Conservation (phyloP, 306 rosid genomes). For the Boehmeria nivea region DNA sequence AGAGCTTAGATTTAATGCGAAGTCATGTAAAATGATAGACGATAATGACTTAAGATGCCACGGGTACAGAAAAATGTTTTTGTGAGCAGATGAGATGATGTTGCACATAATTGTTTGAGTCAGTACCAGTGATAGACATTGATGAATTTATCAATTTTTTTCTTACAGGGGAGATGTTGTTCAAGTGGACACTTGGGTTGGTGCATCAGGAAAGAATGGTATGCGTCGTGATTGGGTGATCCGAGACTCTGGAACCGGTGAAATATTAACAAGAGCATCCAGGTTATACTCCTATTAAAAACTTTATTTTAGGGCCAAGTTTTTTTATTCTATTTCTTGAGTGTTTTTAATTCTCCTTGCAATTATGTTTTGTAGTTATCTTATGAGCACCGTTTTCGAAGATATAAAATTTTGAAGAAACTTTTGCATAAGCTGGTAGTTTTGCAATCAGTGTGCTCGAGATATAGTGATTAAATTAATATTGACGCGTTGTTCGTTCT, state of each 20-base stretch:
- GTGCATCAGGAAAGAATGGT: slow-evolving; percentile 88
- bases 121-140: slow-evolving; percentile 17
- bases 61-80: no score
- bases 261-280: slow-evolving; percentile 79
- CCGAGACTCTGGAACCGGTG: slow-evolving; percentile 71
- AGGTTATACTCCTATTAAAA: slow-evolving; percentile 41
- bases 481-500: slow-evolving; percentile 22
- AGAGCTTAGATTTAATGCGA: no score
- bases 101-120: background rate
- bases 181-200: slow-evolving; percentile 93
- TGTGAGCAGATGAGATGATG: no score
- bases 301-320: background rate
- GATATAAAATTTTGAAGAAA: background rate
- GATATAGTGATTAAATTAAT: background rate
- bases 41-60: no score
- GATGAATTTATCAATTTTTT: slow-evolving; percentile 16
- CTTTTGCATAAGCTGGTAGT: background rate
- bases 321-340: background rate
- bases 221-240: slow-evolving; percentile 99
- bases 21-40: no score
- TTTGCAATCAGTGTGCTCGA: background rate
- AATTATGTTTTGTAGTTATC: background rate
- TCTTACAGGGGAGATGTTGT: slow-evolving; percentile 88
- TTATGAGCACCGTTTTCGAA: no score
- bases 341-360: background rate